Evolutionary conservation across 768 basidiomycete genomes (phyloP).

Genomic region (Mycena epipterygia): DNA sequence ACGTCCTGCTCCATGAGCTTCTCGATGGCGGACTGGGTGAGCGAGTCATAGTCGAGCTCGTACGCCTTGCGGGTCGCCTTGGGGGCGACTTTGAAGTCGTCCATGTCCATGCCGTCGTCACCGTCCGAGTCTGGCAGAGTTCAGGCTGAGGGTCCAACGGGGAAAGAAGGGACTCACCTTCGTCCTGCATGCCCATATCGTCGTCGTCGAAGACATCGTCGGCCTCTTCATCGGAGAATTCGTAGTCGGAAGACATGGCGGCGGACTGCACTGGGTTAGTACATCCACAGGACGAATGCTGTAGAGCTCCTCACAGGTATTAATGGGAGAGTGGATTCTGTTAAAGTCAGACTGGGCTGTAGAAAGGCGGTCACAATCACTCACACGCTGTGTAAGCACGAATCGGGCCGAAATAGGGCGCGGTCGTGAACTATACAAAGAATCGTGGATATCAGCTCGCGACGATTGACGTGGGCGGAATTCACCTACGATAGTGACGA

Average conservation of each 20-base stretch:
- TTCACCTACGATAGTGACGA: neutral
- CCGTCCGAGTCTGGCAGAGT: conserved; percentile 32
- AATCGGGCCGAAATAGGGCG: neutral
- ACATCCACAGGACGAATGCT: neutral
- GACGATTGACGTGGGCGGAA: neutral
- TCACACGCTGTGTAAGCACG: conserved; percentile 19
- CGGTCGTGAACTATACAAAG: neutral
- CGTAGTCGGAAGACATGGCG: conserved; percentile 37
- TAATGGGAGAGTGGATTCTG: neutral
- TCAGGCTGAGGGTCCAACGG: conserved; percentile 44
- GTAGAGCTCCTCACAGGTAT: neutral
- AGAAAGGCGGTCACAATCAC: neutral
- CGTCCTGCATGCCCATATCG: conserved; percentile 31
- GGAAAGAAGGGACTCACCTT: conserved; percentile 31
- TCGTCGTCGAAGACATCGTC: conserved; percentile 38
- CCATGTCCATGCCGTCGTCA: conserved; percentile 81
- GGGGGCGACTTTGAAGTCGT: conserved; percentile 71
- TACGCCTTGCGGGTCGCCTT: conserved; percentile 78
- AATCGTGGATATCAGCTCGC: neutral
- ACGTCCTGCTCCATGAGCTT: conserved; percentile 83
- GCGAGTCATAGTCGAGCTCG: conserved; percentile 87
- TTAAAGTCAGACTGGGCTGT: neutral
- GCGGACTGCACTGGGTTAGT: neutral
- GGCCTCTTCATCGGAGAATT: conserved; percentile 33
- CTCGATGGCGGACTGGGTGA: conserved; percentile 81